A percentile compares a stretch with the other conserved stretches of the same genome.
Evolutionary conservation across 805 yeast species (phyloP).

Genomic region (Candida nanaspora): DNA sequence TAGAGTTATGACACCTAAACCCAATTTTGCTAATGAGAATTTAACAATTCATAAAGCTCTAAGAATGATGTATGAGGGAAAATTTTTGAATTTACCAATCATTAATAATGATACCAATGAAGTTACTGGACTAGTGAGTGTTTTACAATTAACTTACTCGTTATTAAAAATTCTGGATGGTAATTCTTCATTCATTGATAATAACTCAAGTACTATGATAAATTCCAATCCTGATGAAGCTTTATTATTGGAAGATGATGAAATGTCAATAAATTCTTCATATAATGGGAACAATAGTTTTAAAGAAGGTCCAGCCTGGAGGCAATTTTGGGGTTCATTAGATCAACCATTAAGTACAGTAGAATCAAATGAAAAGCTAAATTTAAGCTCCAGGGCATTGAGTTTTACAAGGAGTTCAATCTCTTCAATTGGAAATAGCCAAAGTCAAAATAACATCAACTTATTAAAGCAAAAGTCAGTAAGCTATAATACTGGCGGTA

Average conservation of each 20-base stretch:
- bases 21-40: constrained; percentile 34
- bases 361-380: constrained; percentile 16
- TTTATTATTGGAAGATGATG: constrained; percentile 6
- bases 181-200: constrained; percentile 10
- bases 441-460: not conserved
- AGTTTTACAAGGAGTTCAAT: not conserved
- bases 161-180: constrained; percentile 29
- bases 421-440: not conserved
- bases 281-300: not conserved
- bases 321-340: constrained; percentile 24
- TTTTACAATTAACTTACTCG: constrained; percentile 35
- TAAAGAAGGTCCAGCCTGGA: constrained; percentile 24
- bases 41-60: constrained; percentile 36
- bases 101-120: constrained; percentile 18
- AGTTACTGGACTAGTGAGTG: constrained; percentile 36
- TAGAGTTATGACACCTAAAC: constrained; percentile 38
- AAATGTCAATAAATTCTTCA: constrained; percentile 7
- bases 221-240: constrained; percentile 18
- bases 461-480: not conserved
- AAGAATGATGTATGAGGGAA: constrained; percentile 40
- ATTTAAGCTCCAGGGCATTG: constrained; percentile 10
- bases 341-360: constrained; percentile 22
- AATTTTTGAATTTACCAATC: constrained; percentile 37
- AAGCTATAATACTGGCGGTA: not conserved
- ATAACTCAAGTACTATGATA: constrained; percentile 14